Base-by-base conservation (phyloP, 495 filamentous ascomycete species). In the Tuber indicum region DNA sequence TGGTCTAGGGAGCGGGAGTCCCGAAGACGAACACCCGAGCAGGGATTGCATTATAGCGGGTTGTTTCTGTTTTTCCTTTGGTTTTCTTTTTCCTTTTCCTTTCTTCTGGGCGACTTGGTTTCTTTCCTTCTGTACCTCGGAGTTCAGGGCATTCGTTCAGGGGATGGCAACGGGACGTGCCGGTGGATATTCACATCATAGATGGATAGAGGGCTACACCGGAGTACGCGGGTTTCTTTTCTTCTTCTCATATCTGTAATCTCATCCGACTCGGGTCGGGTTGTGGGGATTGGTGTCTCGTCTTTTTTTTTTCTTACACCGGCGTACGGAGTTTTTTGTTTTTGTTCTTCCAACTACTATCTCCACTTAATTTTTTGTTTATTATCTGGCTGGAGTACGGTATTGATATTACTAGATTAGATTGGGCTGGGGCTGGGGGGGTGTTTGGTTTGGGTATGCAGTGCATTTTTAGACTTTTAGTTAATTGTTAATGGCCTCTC, bases 181-280 rank as follows among this genome's bases (percentile, higher is more conserved):
- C 58, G 41, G 72, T 73, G 41, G 71, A 46, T 72, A 74, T 78
- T 49, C 19, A 49, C 77, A 79, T 78, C 58, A 66, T 19, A 66
- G 3, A 36, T 66, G 58, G 58, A 8, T 72, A 78, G 69, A 78
- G n/a, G 58, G 77, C 70, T 78, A 78, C 32, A 77, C 42, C 71
- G 46, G 62, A 73, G 43, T 42, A 72, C 36, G 36, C 36, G 32
- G 23, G 39, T 39, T 46, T 47, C 32, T 8, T 44, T 17, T 52
- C 71, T 17, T 52, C 71, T 70, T 43, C 42, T 74, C 36, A 23
- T 74, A n/a, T 36, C 42, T 74, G 52, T 39, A 62, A 43, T 39
- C 36, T 21, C 39, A 39, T 74, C 44, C 47, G 39, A 49, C 72
- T 78, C 47, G 77, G 75, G 42, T 66, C 42, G 42, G 75, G 41